Conservation (phyloP, 2,329 filamentous ascomycete genomes). For the Phaeosphaeriaceae sp. region DNA sequence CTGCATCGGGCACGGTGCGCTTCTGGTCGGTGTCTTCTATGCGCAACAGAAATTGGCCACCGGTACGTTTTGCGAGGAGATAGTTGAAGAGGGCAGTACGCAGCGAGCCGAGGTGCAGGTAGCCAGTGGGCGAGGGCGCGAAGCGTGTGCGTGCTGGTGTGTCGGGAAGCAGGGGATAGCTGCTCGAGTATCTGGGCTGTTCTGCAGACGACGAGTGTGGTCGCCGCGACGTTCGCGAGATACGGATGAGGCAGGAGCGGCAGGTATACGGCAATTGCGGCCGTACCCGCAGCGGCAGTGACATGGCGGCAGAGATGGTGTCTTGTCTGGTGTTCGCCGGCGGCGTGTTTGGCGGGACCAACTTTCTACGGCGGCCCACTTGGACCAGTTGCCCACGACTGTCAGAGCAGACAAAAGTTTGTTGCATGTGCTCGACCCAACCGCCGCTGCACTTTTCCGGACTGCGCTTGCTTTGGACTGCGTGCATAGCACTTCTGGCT, state of each 20-base stretch:
- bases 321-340: neutral
- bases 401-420: slow-evolving; percentile 1
- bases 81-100: slow-evolving; percentile 97
- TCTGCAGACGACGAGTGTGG: slow-evolving; percentile 14
- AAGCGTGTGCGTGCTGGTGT: slow-evolving; percentile 74
- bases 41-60: slow-evolving; percentile 87
- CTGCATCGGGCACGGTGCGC: slow-evolving; percentile 80
- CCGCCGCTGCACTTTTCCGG: neutral
- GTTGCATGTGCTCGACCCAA: neutral
- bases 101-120: slow-evolving; percentile 88
- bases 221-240: slow-evolving; percentile 23
- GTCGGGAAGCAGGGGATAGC: slow-evolving; percentile 21
- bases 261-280: slow-evolving; percentile 38
- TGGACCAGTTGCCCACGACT: neutral
- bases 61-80: slow-evolving; percentile 83
- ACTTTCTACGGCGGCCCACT: slow-evolving; percentile 7
- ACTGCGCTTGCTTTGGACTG: neutral
- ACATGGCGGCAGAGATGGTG: slow-evolving; percentile 26
- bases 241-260: slow-evolving; percentile 34
- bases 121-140: slow-evolving; percentile 93
- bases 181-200: too few relatives aligned
- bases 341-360: neutral
- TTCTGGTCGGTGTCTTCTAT: slow-evolving; percentile 96
- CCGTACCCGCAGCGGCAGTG: slow-evolving; percentile 23
- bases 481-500: neutral